phyloP scores from a whole-genome alignment of 2,329 filamentous ascomycete genomes.

The Blastomyces parvus region DNA sequence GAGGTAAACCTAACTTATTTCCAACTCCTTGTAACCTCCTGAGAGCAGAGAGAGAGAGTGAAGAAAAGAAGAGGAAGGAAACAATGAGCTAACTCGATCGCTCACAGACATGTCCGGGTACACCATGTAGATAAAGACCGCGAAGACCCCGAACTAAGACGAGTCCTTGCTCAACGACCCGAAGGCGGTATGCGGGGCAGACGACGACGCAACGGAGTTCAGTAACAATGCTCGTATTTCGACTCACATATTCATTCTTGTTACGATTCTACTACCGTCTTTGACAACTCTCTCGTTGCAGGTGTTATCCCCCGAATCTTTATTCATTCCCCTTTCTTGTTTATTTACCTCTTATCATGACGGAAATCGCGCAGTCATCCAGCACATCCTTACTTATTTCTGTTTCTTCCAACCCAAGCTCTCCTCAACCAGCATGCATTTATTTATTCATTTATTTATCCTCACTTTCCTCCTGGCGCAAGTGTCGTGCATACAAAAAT shows the following conservation, averaged over 20 bases:
- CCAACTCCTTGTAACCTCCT: neutral
- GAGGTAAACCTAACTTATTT: slow-evolving; percentile 47
- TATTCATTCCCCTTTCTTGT: neutral
- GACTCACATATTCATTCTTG: neutral
- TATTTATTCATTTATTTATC: neutral
- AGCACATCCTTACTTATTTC: neutral
- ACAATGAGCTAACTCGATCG: neutral
- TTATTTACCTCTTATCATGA: neutral
- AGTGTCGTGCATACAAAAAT: slow-evolving; percentile 1
- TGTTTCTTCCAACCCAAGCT: neutral
- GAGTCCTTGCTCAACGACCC: slow-evolving; percentile 75
- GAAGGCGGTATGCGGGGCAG: slow-evolving; percentile 76
- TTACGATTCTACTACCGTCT: neutral
- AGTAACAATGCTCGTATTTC: neutral
- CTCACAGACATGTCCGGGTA: slow-evolving; percentile 71
- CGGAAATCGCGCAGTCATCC: neutral
- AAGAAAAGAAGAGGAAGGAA: neutral
- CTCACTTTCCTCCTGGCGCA: neutral
- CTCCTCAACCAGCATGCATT: neutral
- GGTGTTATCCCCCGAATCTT: too few species aligned
- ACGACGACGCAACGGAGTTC: slow-evolving; percentile 48
- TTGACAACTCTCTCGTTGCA: neutral
- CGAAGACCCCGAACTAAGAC: slow-evolving; percentile 69
- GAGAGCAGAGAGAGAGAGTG: neutral
- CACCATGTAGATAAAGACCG: slow-evolving; percentile 86